Base-by-base conservation (phyloP, 2,329 filamentous ascomycete species). In the Hymenoscyphus salicellus region DNA sequence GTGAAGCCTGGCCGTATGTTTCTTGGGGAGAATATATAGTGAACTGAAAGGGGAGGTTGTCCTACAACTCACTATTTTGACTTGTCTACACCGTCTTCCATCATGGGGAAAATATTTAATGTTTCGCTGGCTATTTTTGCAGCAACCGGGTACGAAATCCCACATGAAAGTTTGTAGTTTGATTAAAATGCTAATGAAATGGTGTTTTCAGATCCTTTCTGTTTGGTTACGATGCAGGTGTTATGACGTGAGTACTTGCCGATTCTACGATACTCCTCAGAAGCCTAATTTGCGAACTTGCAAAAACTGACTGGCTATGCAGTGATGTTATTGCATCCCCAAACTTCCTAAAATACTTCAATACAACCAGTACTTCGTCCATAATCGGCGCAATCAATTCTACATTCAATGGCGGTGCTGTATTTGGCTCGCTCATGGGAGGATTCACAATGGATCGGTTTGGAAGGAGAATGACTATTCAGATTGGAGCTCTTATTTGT, bases 341-440 rank as follows among this genome's bases (percentile, higher is more conserved):
- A 2, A 71, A 72, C 55, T 75, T 74, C 62, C 67, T 73, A 38
- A 55, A 16, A 2, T 73, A 68, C 56, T 73, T 73, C 76, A 75
- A 69, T 75, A 81, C 72, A 70, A 78, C 66, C 10, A 62, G 63
- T 5, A 67, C 63, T 10, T 72, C 70, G 7, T 41, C 71, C 2
- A 73, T 72, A 16, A 72, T 73, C 23, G 86, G 86, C 60, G 80
- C 86, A 4, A 85, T 89, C 1, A 86, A 88, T n/a, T 86, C 85
- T 3, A 81, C 87, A 63, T 88, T 89, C 74, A 89, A 86, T 5
- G 84, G 83, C 7, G 86, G 86, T 52, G 86, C 60, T 79, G 86
- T 57, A 75, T 77, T 63, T 75, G 84, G 57, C 33, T 68, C 72
- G 7, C 65, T 73, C 2, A 71, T 72, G 65, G 72, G 72, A 32